Percentiles rank a stretch among this genome's conserved stretches.
Conservation (phyloP, 345 rosid genomes). For the Euphorbia tirucalli region DNA sequence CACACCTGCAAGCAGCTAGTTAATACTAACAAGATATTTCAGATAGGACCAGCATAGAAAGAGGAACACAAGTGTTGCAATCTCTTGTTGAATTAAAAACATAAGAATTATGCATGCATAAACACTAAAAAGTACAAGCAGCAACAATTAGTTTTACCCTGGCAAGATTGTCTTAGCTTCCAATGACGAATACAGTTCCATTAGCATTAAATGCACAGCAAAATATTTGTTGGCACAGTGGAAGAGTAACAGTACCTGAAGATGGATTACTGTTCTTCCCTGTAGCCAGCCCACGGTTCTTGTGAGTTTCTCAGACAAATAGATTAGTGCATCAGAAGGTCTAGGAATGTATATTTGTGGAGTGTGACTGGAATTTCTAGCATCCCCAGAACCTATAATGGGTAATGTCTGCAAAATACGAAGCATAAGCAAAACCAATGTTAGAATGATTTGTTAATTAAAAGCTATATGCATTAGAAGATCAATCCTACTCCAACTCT, state of each 20-base stretch:
- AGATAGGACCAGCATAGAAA: background rate
- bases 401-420: too few species aligned
- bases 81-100: background rate
- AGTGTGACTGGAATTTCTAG: conserved; percentile 59
- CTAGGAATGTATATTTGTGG: conserved; percentile 82
- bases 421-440: too few species aligned
- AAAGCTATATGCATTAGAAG: background rate
- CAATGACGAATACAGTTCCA: conserved; percentile 94
- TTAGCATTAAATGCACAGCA: conserved; percentile 92
- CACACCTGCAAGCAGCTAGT: conserved; percentile 60
- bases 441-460: background rate
- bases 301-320: conserved; percentile 22
- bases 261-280: conserved; percentile 73
- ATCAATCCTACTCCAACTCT: background rate
- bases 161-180: conserved; percentile 95
- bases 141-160: conserved; percentile 55
- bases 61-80: background rate
- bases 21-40: background rate
- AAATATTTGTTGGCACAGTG: conserved; percentile 77
- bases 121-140: background rate
- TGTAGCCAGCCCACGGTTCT: conserved; percentile 35
- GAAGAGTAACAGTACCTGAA: conserved; percentile 55
- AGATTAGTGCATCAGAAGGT: conserved; percentile 45
- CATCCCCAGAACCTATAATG: conserved; percentile 99
- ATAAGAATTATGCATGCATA: conserved; percentile 6